These are phyloP conservation scores for Candida dajiaensis DNA, from an alignment of 805 yeast genomes.

Conservation along the genomic window DNA sequence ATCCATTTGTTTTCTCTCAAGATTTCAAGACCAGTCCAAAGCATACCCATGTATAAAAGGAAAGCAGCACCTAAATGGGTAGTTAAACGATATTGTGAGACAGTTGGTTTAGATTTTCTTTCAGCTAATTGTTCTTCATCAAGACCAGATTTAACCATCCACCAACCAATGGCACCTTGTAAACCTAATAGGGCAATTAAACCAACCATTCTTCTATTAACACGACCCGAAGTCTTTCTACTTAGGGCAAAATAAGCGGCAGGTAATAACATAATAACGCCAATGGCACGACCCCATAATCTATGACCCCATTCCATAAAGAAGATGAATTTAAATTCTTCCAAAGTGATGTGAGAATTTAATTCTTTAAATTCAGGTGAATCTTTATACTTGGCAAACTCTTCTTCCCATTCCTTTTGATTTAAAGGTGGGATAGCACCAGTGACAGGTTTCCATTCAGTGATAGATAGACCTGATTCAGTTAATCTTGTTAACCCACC, in stretches of 20 bases:
- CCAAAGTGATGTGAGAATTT: conserved; percentile 82
- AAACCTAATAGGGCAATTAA: conserved; percentile 76
- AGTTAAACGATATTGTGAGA: conserved; percentile 89
- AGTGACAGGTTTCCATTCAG: conserved; percentile 98
- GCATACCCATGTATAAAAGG: conserved; percentile 77
- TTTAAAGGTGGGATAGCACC: conserved; percentile 88
- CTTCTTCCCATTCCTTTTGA: conserved; percentile 78
- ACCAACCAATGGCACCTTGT: conserved; percentile 98
- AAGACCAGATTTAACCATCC: conserved; percentile 98
- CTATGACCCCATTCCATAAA: conserved; percentile 98
- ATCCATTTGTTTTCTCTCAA: conserved; percentile 68
- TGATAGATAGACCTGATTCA: conserved; percentile 91
- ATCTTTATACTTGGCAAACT: conserved; percentile 71
- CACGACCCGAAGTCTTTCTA: conserved; percentile 58
- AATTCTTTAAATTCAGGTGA: conserved; percentile 90
- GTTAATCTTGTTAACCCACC: conserved; percentile 96
- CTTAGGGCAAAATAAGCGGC: conserved; percentile 73
- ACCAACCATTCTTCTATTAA: conserved; percentile 62
- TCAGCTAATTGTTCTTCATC: conserved; percentile 73
- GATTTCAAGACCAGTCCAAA: conserved; percentile 85
- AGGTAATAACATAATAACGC: conserved; percentile 76
- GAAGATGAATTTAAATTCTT: conserved; percentile 91
- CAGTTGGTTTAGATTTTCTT: conserved; percentile 92
- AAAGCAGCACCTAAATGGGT: conserved; percentile 95
- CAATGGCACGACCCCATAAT: conserved; percentile 86